Evolutionary conservation across 129 eudicot species (phyloP).

Genomic region (Tanacetum coccineum): DNA sequence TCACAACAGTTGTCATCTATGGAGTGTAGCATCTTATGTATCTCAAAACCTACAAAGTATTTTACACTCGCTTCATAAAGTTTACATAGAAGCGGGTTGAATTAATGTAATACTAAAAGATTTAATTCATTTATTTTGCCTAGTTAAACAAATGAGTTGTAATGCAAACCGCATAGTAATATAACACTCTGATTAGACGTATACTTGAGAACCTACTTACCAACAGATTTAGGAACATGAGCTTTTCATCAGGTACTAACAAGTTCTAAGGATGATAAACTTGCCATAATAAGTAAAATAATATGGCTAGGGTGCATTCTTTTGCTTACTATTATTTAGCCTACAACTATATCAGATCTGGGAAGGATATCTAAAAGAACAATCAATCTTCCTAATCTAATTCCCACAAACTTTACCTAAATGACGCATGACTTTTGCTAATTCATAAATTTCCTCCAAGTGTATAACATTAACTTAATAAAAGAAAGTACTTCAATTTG

Average conservation of each 20-base stretch:
- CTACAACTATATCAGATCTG: neutral
- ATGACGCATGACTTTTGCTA: no score
- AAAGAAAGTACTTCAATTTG: no score
- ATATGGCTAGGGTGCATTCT: no score
- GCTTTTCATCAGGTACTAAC: neutral
- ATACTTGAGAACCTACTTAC: neutral
- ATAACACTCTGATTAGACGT: conserved; percentile 7
- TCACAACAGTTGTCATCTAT: no score
- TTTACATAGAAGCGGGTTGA: no score
- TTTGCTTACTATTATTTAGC: neutral
- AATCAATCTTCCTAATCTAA: neutral
- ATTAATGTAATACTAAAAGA: neutral
- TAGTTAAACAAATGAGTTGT: neutral
- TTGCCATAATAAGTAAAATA: no score
- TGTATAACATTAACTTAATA: no score
- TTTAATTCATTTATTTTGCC: neutral
- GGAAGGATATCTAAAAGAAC: conserved; percentile 5
- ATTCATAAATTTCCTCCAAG: no score
- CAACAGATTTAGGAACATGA: neutral
- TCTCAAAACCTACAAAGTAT: neutral
- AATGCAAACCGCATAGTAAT: neutral
- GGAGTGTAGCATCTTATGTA: neutral
- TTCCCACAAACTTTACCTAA: neutral
- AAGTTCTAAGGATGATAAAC: no score
- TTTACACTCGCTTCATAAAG: no score